Evolutionary conservation across 1,284 basidiomycete genomes (phyloP).

Genomic region (Pseudozyma tsukubaensis): DNA sequence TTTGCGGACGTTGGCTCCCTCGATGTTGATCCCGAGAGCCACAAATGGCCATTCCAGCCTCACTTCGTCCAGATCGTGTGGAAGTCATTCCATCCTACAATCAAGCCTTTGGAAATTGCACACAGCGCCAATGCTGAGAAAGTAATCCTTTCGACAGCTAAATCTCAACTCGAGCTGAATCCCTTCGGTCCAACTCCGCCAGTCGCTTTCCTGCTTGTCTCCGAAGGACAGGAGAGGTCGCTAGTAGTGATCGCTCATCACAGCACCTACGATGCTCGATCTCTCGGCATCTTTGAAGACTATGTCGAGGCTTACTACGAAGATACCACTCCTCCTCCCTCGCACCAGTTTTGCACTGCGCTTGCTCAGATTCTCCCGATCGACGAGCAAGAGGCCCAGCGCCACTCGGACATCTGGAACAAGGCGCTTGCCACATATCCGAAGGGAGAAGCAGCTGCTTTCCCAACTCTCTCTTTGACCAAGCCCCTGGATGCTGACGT

Average conservation of each 20-base stretch:
- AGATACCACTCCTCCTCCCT: slow-evolving; percentile 9
- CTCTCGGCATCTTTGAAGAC: slow-evolving; percentile 52
- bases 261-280: slow-evolving; percentile 59
- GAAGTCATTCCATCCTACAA: slow-evolving; percentile 18
- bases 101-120: slow-evolving; percentile 17
- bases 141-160: slow-evolving; percentile 10
- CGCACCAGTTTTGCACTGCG: slow-evolving; percentile 41
- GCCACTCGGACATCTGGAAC: slow-evolving; percentile 33
- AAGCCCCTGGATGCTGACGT: slow-evolving; percentile 6
- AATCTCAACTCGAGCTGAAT: slow-evolving; percentile 15
- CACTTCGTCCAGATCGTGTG: slow-evolving; percentile 50
- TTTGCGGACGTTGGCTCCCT: slow-evolving; percentile 50
- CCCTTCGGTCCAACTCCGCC: slow-evolving; percentile 32
- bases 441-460: slow-evolving; percentile 22
- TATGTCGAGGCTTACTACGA: slow-evolving; percentile 44
- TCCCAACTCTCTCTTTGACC: slow-evolving; percentile 36
- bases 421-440: slow-evolving; percentile 39
- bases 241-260: slow-evolving; percentile 56
- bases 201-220: slow-evolving; percentile 36
- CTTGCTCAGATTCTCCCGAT: slow-evolving; percentile 53
- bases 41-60: slow-evolving; percentile 40
- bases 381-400: slow-evolving; percentile 20
- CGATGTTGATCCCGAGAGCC: not conserved
- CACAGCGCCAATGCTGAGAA: slow-evolving; percentile 14
- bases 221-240: slow-evolving; percentile 19